A percentile compares a stretch with the other conserved stretches of the same genome.
These are phyloP conservation scores for Ascochyta viciae-villosae DNA, from an alignment of 2,329 filamentous ascomycete species.

Conservation along the genomic window DNA sequence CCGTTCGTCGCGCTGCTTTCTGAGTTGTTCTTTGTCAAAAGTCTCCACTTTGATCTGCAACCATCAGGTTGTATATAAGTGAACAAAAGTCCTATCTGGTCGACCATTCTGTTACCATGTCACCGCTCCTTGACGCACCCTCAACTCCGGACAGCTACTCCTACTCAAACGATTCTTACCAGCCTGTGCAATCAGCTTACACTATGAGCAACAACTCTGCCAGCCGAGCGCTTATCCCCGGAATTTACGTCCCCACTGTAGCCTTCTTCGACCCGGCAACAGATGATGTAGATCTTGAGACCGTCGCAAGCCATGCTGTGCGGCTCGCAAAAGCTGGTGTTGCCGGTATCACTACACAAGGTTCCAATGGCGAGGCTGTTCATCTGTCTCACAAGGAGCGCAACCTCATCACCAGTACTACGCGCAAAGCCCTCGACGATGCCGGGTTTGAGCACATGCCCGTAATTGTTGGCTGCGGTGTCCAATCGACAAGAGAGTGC, in stretches of 20 bases:
- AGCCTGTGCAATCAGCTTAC: constrained; percentile 46
- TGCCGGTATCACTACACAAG: constrained; percentile 76
- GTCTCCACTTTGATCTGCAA: constrained; percentile 31
- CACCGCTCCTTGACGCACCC: constrained; percentile 50
- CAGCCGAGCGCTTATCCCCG: constrained; percentile 48
- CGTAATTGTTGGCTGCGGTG: constrained; percentile 77
- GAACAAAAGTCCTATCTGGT: constrained; percentile 18
- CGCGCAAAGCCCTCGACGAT: constrained; percentile 71
- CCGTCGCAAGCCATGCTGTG: constrained; percentile 59
- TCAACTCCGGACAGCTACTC: constrained; percentile 45
- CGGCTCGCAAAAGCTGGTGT: constrained; percentile 76
- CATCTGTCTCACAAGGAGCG: constrained; percentile 77
- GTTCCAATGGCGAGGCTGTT: constrained; percentile 83
- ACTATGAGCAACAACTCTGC: constrained; percentile 47
- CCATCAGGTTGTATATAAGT: constrained; percentile 40
- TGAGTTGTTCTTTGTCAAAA: constrained; percentile 42
- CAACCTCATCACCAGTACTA: constrained; percentile 71
- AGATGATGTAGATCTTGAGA: constrained; percentile 52
- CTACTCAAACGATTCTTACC: constrained; percentile 37
- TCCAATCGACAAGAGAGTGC: constrained; percentile 76
- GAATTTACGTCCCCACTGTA: constrained; percentile 55
- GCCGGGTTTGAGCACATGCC: constrained; percentile 71
- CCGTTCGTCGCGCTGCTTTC: constrained; percentile 34
- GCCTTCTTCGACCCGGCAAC: constrained; percentile 53
- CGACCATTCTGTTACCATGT: constrained; percentile 38